Base-by-base conservation (phyloP, 2,329 filamentous ascomycete species). In the Neofusicoccum umdonicola region DNA sequence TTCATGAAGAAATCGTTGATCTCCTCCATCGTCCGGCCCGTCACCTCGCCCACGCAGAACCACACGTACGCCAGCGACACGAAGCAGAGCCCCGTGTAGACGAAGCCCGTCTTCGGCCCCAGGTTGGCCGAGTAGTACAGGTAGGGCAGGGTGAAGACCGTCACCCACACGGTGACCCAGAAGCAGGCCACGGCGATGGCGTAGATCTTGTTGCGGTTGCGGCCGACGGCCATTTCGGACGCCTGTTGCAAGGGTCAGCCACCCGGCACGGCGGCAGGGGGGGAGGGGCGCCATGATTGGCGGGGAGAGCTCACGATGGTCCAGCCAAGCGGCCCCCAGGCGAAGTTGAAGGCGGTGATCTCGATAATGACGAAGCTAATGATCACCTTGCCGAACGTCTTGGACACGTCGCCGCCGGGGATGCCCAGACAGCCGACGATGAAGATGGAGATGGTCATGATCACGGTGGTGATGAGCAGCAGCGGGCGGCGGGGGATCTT, bases 121-220 rank as follows among this genome's bases (percentile, higher is more conserved):
- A 64, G 44, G 15, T 50, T 5, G 13, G 62, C 62, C 13, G 42
- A 34, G 42, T 64, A 57, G 45, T 57, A 58, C n/a, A 64, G 62
- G 27, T 64, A 64, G 27, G 62, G 62, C 17, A 64, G 51, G 4
- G 52, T 64, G 45, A 57, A 64, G 34, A 58, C 51, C 17, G 44
- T 64, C 27, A 48, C 51, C 51, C 42, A 64, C 4, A 50, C 51
- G 12, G 52, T 57, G 22, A 64, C 70, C 74, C 74, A 83, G 72
- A 83, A 83, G 4, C 71, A 76, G 3, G 73, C 79, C 0, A 83
- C 78, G 0, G 80, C 74, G 4, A 76, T 73, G 8, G 78, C 73
- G n/a, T 74, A 78, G 67, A 81, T 82, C 69, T 82, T 81, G 69
- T 81, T 81, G 56, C 79, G 73, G 70, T 84, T 83, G 13, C 76